phyloP scores from a whole-genome alignment of 1,284 basidiomycete genomes.

The Puccinia triticina region DNA sequence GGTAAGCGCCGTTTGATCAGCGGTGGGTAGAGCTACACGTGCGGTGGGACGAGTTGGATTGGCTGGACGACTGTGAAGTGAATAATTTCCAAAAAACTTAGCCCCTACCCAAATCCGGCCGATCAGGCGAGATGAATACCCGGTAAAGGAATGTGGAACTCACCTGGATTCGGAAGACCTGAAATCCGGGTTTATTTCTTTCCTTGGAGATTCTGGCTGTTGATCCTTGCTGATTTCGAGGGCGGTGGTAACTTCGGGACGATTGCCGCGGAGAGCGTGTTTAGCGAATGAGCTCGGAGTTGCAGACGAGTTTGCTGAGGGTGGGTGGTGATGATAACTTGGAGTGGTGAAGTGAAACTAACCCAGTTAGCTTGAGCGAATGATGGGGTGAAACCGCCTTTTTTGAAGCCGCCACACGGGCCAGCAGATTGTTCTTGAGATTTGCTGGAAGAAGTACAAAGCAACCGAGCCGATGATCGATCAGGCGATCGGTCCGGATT shows the following conservation, averaged over 20 bases:
- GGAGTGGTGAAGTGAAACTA: not conserved
- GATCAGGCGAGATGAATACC: no score
- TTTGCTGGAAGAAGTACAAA: not conserved
- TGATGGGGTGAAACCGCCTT: not conserved
- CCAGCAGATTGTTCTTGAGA: not conserved
- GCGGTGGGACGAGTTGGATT: no score
- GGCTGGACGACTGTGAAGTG: not conserved
- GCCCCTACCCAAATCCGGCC: not conserved
- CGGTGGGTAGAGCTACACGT: no score
- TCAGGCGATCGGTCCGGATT: not conserved
- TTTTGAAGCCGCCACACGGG: no score
- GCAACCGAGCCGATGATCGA: not conserved
- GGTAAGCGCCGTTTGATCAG: not conserved
- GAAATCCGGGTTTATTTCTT: no score
- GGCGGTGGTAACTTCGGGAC: not conserved
- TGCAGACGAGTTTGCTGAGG: not conserved
- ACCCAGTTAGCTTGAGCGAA: constrained; percentile 24
- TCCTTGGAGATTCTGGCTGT: not conserved
- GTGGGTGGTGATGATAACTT: not conserved
- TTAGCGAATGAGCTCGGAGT: constrained; percentile 4
- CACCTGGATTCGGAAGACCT: no score
- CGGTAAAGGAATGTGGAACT: no score
- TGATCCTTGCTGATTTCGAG: not conserved
- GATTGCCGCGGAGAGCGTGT: constrained; percentile 1
- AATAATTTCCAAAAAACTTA: no score